A percentile compares a stretch with the other conserved stretches of the same genome.
Evolutionary conservation across 225 moss, liverwort and hornwort species (phyloP).

Genomic region (Climacium dendroides): DNA sequence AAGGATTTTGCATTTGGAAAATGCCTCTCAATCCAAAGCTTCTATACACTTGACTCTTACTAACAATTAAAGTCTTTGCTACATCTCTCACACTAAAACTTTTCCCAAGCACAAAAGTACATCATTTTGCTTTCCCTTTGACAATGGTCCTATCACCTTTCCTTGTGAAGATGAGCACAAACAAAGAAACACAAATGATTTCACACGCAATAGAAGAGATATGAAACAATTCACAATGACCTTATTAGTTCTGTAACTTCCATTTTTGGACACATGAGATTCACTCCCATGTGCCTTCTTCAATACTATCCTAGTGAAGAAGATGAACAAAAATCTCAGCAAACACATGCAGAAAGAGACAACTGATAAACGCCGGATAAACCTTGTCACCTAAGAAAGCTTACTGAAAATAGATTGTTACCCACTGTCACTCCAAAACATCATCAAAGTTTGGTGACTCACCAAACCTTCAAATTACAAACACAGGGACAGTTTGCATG

Average conservation of each 20-base stretch:
- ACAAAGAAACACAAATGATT: neutral
- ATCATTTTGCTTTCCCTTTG: neutral
- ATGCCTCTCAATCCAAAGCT: neutral
- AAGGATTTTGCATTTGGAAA: neutral
- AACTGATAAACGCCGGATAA: too few species aligned
- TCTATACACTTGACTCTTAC: neutral
- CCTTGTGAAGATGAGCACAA: neutral
- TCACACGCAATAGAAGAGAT: neutral
- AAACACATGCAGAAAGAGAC: neutral
- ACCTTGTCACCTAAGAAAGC: neutral
- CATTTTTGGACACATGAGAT: neutral
- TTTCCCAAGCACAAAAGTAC: neutral
- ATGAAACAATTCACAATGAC: neutral
- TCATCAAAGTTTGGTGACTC: neutral
- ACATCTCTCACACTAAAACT: neutral
- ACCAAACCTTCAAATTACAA: neutral
- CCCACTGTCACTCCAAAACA: neutral
- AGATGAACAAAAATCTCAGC: neutral
- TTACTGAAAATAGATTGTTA: neutral
- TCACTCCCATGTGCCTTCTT: neutral
- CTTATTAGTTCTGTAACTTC: accelerated
- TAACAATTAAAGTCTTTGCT: neutral
- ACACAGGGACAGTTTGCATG: neutral
- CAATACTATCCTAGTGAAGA: neutral
- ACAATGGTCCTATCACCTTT: neutral